Base-by-base conservation (phyloP, 2,329 filamentous ascomycete genomes). In the Byssothecium circinans region DNA sequence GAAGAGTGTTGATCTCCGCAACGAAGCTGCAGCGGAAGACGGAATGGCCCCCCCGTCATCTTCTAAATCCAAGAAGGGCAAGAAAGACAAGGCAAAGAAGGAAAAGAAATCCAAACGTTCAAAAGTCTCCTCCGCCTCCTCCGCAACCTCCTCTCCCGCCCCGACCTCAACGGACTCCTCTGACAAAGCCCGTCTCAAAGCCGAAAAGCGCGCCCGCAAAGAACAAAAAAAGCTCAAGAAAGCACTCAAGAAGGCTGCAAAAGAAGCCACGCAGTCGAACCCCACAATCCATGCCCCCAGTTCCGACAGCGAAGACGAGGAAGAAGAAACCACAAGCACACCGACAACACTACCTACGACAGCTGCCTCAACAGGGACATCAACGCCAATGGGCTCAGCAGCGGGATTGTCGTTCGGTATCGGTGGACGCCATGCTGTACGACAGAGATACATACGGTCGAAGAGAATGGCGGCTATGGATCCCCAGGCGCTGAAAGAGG, bases 401-500 rank as follows among this genome's bases (percentile, higher is more conserved):
- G 52, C 73, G 71, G 68, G 59, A 1, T 41, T 62, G 18, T 56
- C 48, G 1, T 71, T 69, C 39, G 57, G 52, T 11, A 74, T 78
- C 52, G 76, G 80, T 20, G 83, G 80, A 40, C 81, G 90, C 54
- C 88, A 91, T 67, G 81, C 87, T 45, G 83, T 91, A 38, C 79
- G 92, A 54, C 84, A 88, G 57, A 81, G 89, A 50, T 89, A 91
- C 70, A 96, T 97, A 62, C 87, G 87, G 47, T 89, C 94, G 61
- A 97, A 97, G 77, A 85, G 84, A 61, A 83, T 86, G 75, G 91
- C 91, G 2, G 81, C 91, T 49, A 81, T 90, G 75, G 88, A 96
- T 69, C 81, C 85, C 40, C 84, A 87, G 64, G 89, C 91, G 12
- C 73, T 97, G 64, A 92, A 91, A 69, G 91, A 96, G 84, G 88